Conservation (phyloP, 2,329 filamentous ascomycete genomes). For the Cladosporium sphaerospermum region DNA sequence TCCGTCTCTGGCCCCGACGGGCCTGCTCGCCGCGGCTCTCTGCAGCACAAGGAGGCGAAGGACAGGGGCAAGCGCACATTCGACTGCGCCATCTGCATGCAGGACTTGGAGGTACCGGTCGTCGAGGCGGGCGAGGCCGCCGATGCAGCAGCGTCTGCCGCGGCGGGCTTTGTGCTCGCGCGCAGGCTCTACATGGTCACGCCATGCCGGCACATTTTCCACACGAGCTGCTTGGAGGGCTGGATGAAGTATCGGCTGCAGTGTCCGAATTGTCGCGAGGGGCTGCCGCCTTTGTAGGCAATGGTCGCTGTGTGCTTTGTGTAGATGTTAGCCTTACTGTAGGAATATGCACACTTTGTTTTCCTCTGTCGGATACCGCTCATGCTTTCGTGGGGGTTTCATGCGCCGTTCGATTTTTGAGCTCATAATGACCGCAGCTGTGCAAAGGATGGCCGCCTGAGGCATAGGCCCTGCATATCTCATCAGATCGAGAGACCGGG, state of each 20-base stretch:
- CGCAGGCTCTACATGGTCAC: constrained; percentile 92
- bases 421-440: too few relatives aligned
- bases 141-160: constrained; percentile 43
- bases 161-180: constrained; percentile 58
- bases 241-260: constrained; percentile 93
- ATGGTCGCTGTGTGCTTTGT: background rate
- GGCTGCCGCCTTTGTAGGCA: constrained; percentile 67
- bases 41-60: constrained; percentile 35
- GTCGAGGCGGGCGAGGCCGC: constrained; percentile 49
- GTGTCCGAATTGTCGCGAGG: constrained; percentile 91
- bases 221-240: constrained; percentile 82
- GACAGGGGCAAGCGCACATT: constrained; percentile 57
- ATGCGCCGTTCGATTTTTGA: too few relatives aligned
- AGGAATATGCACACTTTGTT: too few relatives aligned
- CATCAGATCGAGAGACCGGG: too few relatives aligned
- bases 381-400: too few relatives aligned
- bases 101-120: constrained; percentile 83
- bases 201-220: constrained; percentile 92
- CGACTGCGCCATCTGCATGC: constrained; percentile 93
- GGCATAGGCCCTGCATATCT: too few relatives aligned
- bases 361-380: too few relatives aligned
- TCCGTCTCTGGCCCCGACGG: constrained; percentile 22
- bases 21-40: background rate
- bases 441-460: too few relatives aligned
- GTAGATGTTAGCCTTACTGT: too few relatives aligned